These are phyloP conservation scores for Penicillium sp. DNA, from an alignment of 2,329 filamentous ascomycete genomes.

Conservation along the genomic window DNA sequence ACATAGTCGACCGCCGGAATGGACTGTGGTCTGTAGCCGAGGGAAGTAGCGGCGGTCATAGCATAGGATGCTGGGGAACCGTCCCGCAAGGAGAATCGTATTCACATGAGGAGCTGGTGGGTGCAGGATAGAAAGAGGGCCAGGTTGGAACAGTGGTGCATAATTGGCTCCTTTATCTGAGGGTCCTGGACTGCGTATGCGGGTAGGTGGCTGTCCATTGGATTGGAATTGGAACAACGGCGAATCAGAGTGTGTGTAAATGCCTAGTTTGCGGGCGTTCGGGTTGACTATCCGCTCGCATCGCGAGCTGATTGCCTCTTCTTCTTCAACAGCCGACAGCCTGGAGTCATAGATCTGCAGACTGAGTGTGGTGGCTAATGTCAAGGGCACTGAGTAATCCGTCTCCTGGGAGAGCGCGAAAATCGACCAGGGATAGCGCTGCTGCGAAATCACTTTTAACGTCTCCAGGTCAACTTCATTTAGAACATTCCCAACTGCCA, in stretches of 20 bases:
- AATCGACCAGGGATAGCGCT: conserved; percentile 77
- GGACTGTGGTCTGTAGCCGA: conserved; percentile 70
- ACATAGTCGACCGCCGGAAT: conserved; percentile 79
- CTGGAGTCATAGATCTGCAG: conserved; percentile 81
- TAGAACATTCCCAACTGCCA: conserved; percentile 74
- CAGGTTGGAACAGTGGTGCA: conserved; percentile 74
- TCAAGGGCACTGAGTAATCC: conserved; percentile 67
- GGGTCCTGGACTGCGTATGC: conserved; percentile 39
- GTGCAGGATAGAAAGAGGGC: conserved; percentile 79
- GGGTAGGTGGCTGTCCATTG: conserved; percentile 38
- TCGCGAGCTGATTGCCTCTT: conserved; percentile 36
- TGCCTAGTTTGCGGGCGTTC: conserved; percentile 29
- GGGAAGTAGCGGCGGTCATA: conserved; percentile 89
- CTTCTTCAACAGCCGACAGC: conserved; percentile 35
- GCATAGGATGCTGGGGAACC: conserved; percentile 83
- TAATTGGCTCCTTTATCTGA: conserved; percentile 50
- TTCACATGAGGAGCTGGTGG: conserved; percentile 64
- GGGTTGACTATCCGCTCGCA: conserved; percentile 33
- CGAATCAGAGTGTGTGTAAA: conserved; percentile 36
- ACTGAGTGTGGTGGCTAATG: conserved; percentile 77
- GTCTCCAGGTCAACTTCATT: conserved; percentile 80
- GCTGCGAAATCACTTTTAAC: conserved; percentile 65
- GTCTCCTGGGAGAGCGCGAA: conserved; percentile 73
- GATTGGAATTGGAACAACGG: conserved; percentile 34
- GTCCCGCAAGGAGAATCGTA: conserved; percentile 83